A percentile compares a stretch with the other conserved stretches of the same genome.
Conservation (phyloP, 2,329 filamentous ascomycete genomes). For the Calonectria henricotiae region DNA sequence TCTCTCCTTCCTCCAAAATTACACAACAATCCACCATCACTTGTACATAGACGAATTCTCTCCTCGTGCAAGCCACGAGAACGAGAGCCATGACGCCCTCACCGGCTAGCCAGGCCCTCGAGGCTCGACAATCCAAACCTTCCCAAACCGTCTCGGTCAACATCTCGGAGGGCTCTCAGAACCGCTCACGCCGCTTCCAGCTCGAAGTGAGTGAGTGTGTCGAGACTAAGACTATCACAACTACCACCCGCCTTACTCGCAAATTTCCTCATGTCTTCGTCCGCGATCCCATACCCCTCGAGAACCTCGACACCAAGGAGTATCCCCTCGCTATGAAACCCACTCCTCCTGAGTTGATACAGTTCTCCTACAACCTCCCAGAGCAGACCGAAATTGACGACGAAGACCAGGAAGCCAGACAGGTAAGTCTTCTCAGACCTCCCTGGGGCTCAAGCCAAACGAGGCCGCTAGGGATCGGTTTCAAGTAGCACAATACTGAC, state of each 20-base stretch:
- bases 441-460: neutral
- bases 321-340: slow-evolving; percentile 90
- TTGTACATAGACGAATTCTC: slow-evolving; percentile 23
- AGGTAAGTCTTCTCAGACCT: slow-evolving; percentile 47
- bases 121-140: slow-evolving; percentile 56
- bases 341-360: slow-evolving; percentile 84
- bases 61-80: slow-evolving; percentile 42
- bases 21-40: slow-evolving; percentile 24
- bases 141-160: slow-evolving; percentile 66
- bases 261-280: slow-evolving; percentile 90
- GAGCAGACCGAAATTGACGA: slow-evolving; percentile 51
- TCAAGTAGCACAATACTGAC: slow-evolving; percentile 30
- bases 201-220: slow-evolving; percentile 77
- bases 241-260: slow-evolving; percentile 90
- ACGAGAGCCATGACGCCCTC: slow-evolving; percentile 59
- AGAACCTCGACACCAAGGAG: slow-evolving; percentile 86
- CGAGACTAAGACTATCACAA: slow-evolving; percentile 84
- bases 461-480: neutral
- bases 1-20: slow-evolving; percentile 17
- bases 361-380: slow-evolving; percentile 81
- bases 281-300: slow-evolving; percentile 79
- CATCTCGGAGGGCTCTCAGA: slow-evolving; percentile 62
- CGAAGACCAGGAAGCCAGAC: slow-evolving; percentile 44
- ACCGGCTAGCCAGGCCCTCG: slow-evolving; percentile 59
- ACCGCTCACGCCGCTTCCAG: slow-evolving; percentile 62